phyloP scores from a whole-genome alignment of 495 filamentous ascomycete genomes.

The Bacidia rubella region DNA sequence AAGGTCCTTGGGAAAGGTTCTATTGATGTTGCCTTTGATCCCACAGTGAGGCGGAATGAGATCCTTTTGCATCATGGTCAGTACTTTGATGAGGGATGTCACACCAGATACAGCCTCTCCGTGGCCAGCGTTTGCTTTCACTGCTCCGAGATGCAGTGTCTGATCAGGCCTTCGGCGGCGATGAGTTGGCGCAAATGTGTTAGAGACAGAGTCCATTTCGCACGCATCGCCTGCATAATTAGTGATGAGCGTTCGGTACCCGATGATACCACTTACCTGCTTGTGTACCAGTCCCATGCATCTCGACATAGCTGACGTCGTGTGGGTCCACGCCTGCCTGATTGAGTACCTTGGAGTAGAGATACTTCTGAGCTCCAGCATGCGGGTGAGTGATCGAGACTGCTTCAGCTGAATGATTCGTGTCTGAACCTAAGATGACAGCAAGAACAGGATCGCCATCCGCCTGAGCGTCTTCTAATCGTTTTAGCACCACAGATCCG shows the following conservation, averaged over 20 bases:
- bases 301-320: conserved; percentile 38
- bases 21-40: conserved; percentile 30
- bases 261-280: conserved; percentile 7
- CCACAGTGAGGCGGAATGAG: conserved; percentile 54
- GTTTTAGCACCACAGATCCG: conserved; percentile 30
- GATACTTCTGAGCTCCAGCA: conserved; percentile 31
- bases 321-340: conserved; percentile 32
- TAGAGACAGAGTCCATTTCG: conserved; percentile 64
- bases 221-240: conserved; percentile 47
- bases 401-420: conserved; percentile 34
- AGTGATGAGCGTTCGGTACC: not conserved
- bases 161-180: conserved; percentile 43
- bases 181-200: conserved; percentile 57
- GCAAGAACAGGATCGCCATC: conserved; percentile 33
- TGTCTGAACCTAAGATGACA: conserved; percentile 23
- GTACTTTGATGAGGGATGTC: conserved; percentile 60
- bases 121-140: conserved; percentile 76
- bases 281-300: conserved; percentile 35
- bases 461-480: conserved; percentile 30
- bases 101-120: conserved; percentile 68
- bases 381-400: conserved; percentile 32
- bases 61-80: conserved; percentile 61
- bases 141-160: conserved; percentile 70
- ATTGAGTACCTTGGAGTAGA: conserved; percentile 31
- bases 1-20: conserved; percentile 41